A percentile compares a stretch with the other conserved stretches of the same genome.
These are phyloP conservation scores for Aspergillus tubingensis DNA, from an alignment of 2,329 filamentous ascomycete genomes.

Conservation along the genomic window DNA sequence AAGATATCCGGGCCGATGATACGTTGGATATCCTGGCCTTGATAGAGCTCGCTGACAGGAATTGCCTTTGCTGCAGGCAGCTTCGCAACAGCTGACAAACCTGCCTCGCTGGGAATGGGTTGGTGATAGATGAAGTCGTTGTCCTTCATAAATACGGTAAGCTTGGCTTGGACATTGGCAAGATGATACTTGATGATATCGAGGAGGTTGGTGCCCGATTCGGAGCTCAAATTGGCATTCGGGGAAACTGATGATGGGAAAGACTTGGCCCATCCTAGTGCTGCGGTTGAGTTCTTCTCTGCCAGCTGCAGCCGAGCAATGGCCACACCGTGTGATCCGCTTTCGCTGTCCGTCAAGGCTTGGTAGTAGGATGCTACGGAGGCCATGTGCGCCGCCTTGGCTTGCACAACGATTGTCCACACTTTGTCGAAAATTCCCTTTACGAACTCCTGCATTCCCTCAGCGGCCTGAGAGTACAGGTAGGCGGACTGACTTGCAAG, in stretches of 20 bases:
- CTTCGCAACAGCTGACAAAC: constrained; percentile 79
- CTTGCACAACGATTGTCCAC: constrained; percentile 72
- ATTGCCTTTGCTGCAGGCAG: constrained; percentile 95
- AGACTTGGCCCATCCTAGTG: constrained; percentile 70
- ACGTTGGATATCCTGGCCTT: constrained; percentile 92
- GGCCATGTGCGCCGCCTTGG: constrained; percentile 78
- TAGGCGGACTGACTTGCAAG: constrained; percentile 87
- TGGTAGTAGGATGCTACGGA: constrained; percentile 94
- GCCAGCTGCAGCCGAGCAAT: constrained; percentile 81
- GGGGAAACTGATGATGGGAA: constrained; percentile 80
- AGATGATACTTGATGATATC: constrained; percentile 84
- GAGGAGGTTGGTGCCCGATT: constrained; percentile 71
- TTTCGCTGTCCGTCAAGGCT: constrained; percentile 85
- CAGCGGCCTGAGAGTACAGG: constrained; percentile 81
- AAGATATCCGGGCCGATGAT: constrained; percentile 98
- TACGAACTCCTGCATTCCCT: constrained; percentile 89
- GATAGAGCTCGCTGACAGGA: constrained; percentile 92
- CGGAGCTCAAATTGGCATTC: constrained; percentile 79
- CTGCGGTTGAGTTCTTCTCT: constrained; percentile 75
- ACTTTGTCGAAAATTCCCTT: constrained; percentile 92
- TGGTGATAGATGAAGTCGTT: constrained; percentile 99
- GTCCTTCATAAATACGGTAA: constrained; percentile 77
- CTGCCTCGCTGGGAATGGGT: constrained; percentile 80
- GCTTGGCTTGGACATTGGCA: constrained; percentile 76
- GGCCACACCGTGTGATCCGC: constrained; percentile 80